Percentiles rank a stretch among this genome's conserved stretches.
Conservation (phyloP, 75 land plant species). For the Cryptomeria japonica region DNA sequence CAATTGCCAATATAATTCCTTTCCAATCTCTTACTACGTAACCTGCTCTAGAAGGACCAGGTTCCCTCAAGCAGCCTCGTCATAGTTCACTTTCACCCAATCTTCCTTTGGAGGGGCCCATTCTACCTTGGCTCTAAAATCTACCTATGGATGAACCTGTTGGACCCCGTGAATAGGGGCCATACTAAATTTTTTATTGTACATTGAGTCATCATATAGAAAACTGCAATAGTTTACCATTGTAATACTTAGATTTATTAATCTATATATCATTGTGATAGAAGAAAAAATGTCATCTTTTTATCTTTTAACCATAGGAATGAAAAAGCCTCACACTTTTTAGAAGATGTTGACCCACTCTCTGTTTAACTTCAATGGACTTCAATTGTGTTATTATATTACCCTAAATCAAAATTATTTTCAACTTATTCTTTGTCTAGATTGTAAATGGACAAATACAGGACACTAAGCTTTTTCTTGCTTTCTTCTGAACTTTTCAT, state of each 20-base stretch:
- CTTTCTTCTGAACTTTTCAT: background rate
- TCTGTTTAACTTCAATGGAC: background rate
- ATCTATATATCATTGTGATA: background rate
- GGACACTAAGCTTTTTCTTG: background rate
- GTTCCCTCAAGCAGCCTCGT: too few relatives aligned
- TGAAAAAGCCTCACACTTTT: too few relatives aligned
- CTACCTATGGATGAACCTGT: too few relatives aligned
- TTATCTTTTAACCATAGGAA: background rate
- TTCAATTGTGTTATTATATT: too few relatives aligned
- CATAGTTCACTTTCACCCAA: too few relatives aligned
- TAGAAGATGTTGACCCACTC: background rate
- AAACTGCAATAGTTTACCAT: background rate
- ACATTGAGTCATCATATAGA: background rate
- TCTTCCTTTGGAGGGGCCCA: too few relatives aligned
- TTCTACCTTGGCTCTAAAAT: too few relatives aligned
- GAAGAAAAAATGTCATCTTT: background rate
- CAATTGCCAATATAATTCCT: too few relatives aligned
- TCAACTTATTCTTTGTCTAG: background rate
- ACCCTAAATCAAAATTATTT: background rate
- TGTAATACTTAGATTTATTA: background rate
- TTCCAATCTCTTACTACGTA: too few relatives aligned
- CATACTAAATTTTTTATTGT: background rate
- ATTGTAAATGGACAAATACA: background rate
- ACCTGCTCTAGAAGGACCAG: too few relatives aligned
- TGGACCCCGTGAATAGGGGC: too few relatives aligned